A percentile compares a stretch with the other conserved stretches of the same genome.
Conservation (phyloP, 2,329 filamentous ascomycete species). For the Colletotrichum sp. region DNA sequence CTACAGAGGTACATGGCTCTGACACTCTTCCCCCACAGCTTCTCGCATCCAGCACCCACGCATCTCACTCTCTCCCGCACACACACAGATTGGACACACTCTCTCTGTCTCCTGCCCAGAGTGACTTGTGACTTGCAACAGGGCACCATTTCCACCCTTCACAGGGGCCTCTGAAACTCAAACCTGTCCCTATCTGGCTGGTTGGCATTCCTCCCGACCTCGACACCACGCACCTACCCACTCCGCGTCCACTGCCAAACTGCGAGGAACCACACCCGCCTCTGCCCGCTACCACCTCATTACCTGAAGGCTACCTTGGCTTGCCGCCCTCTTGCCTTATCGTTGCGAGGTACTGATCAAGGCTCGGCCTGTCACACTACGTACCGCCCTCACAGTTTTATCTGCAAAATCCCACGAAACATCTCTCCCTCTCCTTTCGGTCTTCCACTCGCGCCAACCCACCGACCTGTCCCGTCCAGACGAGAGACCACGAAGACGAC, state of each 20-base stretch:
- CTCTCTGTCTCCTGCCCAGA: not conserved
- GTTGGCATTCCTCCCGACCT: conserved; percentile 4
- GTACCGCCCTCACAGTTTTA: conserved; percentile 13
- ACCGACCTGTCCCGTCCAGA: not conserved
- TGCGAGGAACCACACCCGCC: not conserved
- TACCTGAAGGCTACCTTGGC: not conserved
- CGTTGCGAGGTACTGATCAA: not conserved
- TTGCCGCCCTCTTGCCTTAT: not conserved
- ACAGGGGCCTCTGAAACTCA: conserved; percentile 20
- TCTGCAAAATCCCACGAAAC: conserved; percentile 20
- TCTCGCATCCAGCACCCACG: not conserved
- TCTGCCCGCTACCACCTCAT: not conserved
- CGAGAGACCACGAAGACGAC: conserved; percentile 3
- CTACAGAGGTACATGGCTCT: not conserved
- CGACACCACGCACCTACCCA: not conserved
- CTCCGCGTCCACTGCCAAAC: not conserved
- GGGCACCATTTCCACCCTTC: conserved; percentile 4
- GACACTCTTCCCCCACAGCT: not conserved
- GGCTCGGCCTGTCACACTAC: conserved; percentile 2
- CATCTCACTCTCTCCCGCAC: not conserved
- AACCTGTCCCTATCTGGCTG: conserved; percentile 20
- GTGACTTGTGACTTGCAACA: not conserved
- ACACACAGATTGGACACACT: not conserved
- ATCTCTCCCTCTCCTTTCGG: conserved; percentile 11
- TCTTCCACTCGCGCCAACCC: conserved; percentile 8